Conservation (phyloP, 2,329 filamentous ascomycete species). For the Phaeophleospora eucalypticola region DNA sequence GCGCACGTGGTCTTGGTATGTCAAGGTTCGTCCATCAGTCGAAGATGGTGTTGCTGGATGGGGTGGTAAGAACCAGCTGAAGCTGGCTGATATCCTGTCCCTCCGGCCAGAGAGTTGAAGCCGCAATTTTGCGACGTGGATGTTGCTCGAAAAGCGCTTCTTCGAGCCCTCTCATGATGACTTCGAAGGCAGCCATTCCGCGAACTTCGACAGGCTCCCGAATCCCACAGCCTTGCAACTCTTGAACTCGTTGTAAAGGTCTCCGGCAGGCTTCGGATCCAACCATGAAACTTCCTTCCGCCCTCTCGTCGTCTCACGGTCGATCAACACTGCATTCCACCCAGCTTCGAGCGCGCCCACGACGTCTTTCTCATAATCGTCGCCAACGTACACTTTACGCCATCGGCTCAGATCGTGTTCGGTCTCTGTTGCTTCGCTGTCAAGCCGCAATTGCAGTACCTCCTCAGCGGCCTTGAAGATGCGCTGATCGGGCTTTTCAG, state of each 20-base stretch:
- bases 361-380: conserved; percentile 51
- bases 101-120: conserved; percentile 40
- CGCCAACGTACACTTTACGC: conserved; percentile 52
- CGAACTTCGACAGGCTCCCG: conserved; percentile 22
- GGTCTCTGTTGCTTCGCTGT: neutral
- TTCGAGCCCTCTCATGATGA: neutral
- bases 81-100: conserved; percentile 61
- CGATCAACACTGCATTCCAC: conserved; percentile 45
- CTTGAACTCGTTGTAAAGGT: conserved; percentile 18
- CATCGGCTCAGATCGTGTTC: conserved; percentile 17
- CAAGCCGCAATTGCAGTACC: conserved; percentile 38
- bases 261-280: conserved; percentile 14
- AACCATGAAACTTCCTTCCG: conserved; percentile 19
- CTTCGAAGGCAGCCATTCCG: conserved; percentile 22
- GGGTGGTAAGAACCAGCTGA: conserved; percentile 74
- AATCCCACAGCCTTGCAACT: conserved; percentile 21
- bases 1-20: conserved; percentile 78
- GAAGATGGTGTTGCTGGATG: conserved; percentile 70
- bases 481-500: conserved; percentile 53
- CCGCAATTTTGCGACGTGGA: neutral
- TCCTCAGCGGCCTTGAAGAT: conserved; percentile 56
- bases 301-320: conserved; percentile 29
- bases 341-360: conserved; percentile 45
- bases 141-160: neutral
- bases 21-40: conserved; percentile 70